These are phyloP conservation scores for Lactarius hengduanensis DNA, from an alignment of 768 basidiomycete genomes.

Conservation along the genomic window DNA sequence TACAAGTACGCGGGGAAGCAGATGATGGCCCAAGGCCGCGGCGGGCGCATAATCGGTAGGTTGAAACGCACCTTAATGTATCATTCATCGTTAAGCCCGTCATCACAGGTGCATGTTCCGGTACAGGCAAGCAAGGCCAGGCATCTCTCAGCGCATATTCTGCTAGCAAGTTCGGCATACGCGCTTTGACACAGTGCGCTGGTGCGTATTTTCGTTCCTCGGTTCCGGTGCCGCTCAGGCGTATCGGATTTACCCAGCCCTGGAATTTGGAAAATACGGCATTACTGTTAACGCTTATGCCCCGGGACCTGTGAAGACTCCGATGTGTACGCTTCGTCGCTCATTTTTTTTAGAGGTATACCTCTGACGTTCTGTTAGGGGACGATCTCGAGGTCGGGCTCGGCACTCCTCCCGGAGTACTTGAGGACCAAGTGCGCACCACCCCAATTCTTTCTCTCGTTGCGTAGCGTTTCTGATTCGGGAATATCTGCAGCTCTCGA, in stretches of 20 bases:
- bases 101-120: conserved; percentile 23
- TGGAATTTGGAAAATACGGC: conserved; percentile 27
- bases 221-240: background rate
- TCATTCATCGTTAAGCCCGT: background rate
- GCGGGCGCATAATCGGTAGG: conserved; percentile 31
- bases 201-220: conserved; percentile 13
- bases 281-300: conserved; percentile 32
- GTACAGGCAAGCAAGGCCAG: conserved; percentile 15
- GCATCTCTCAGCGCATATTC: conserved; percentile 31
- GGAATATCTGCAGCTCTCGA: conserved; percentile 13
- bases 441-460: background rate
- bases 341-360: background rate
- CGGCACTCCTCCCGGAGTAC: conserved; percentile 15
- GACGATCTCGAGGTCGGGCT: conserved; percentile 14
- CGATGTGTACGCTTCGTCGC: conserved; percentile 23
- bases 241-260: conserved; percentile 16
- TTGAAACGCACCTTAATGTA: background rate
- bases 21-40: conserved; percentile 32
- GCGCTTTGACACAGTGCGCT: conserved; percentile 34
- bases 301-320: conserved; percentile 28
- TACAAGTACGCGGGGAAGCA: conserved; percentile 31
- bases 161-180: conserved; percentile 37
- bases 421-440: conserved; percentile 21
- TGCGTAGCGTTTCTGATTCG: background rate
- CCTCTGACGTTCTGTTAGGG: conserved; percentile 12